Percentiles rank a stretch among this genome's conserved stretches.
phyloP scores from a whole-genome alignment of 2,329 filamentous ascomycete species.

The Calonectria honghensis region DNA sequence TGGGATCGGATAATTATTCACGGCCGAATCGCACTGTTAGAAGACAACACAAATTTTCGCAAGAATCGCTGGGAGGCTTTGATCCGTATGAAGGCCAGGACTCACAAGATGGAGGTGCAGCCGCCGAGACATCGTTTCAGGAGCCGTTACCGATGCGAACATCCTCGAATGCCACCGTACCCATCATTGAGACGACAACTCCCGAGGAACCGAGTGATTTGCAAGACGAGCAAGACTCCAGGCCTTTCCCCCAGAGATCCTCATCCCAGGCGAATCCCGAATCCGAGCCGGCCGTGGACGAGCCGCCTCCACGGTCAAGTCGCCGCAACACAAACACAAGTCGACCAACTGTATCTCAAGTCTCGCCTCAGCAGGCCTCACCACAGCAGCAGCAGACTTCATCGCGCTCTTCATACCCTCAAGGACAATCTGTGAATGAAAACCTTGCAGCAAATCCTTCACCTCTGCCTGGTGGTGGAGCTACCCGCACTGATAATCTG shows the following conservation, averaged over 20 bases:
- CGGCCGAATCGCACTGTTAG: slow-evolving; percentile 71
- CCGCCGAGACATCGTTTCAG: slow-evolving; percentile 53
- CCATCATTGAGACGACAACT: slow-evolving; percentile 80
- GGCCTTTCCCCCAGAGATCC: slow-evolving; percentile 71
- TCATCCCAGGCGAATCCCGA: slow-evolving; percentile 68
- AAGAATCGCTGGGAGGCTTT: slow-evolving; percentile 65
- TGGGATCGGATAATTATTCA: slow-evolving; percentile 70
- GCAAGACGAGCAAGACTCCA: slow-evolving; percentile 52
- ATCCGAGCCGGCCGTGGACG: slow-evolving; percentile 56
- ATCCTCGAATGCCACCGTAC: slow-evolving; percentile 57
- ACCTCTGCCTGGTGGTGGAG: slow-evolving; percentile 81
- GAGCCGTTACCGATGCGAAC: slow-evolving; percentile 60
- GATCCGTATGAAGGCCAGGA: slow-evolving; percentile 68
- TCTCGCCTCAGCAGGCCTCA: slow-evolving; percentile 52
- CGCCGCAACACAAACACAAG: slow-evolving; percentile 43
- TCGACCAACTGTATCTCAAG: slow-evolving; percentile 47
- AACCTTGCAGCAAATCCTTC: slow-evolving; percentile 68
- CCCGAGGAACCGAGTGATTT: slow-evolving; percentile 61
- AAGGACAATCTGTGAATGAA: slow-evolving; percentile 56
- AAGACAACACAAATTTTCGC: slow-evolving; percentile 69
- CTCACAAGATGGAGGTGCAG: slow-evolving; percentile 49
- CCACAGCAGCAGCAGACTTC: slow-evolving; percentile 38
- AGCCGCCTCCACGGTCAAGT: slow-evolving; percentile 68
- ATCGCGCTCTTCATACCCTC: slow-evolving; percentile 51
- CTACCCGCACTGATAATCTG: slow-evolving; percentile 82